Base-by-base conservation (phyloP, 2,329 filamentous ascomycete genomes). In the Mollisiaceae sp. region DNA sequence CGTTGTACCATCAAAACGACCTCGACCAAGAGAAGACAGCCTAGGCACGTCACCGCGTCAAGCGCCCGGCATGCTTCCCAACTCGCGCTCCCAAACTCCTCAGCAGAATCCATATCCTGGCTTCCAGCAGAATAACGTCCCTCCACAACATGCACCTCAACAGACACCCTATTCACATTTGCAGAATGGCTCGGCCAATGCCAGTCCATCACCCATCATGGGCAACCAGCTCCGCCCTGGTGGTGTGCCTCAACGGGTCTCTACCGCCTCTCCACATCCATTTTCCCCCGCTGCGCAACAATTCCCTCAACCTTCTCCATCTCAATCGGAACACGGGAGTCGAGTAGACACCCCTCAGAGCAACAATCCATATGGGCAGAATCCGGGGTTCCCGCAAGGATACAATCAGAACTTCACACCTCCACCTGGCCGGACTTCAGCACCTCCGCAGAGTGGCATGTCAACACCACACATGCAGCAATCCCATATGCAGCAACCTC, bases 191-290 rank as follows among this genome's bases (percentile, higher is more conserved):
- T 93, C 93, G 3, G 85, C 88, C 59, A 95, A 93, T 77, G 91
- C 92, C 67, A 97, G 93, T 45, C 94, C 94, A 12, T 98, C 95
- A 8, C 95, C 95, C 35, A 94, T 96, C 68, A 93, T 97, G 87
- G 87, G 88, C 67, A 93, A 90, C 75, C 94, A 96, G 74, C 82
- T 89, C 76, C 86, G 88, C 68, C 85, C 89, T 39, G 87, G 91
- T 75, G 85, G 85, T 73, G 88, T 91, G 15, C 89, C 90, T 45
- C 91, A 93, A 76, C 84, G 93, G 74, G 92, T 98, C 78, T 91
- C 93, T 70, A 97, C 94, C 55, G 91, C 93, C 52, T 98, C 95
- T 38, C 94, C 95, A 3, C 94, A 95, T 78, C 92, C 93, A 0
- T 97, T 96, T 77, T 94, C 91, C 1, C 91, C 91, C 18, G 89